Evolutionary conservation across 2,329 filamentous ascomycete species (phyloP).

Genomic region (Trichoderma citrinoviride): DNA sequence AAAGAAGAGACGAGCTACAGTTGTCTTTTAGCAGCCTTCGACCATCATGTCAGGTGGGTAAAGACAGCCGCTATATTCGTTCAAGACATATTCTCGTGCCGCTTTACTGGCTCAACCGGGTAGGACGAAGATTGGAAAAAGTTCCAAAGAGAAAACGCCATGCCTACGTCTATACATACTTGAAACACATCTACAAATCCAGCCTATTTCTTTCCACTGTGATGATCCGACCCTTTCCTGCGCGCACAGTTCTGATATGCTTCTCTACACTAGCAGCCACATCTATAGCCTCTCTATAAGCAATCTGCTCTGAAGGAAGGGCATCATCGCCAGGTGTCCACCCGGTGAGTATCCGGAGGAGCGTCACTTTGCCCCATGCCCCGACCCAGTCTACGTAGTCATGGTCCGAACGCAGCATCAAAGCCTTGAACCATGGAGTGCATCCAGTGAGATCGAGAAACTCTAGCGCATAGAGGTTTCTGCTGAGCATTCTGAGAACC

Average conservation of each 20-base stretch:
- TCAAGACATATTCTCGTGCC: background rate
- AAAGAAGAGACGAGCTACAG: background rate
- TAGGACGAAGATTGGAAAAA: background rate
- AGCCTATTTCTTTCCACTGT: conserved; percentile 45
- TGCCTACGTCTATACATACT: background rate
- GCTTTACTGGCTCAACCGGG: background rate
- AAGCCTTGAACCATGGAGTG: conserved; percentile 51
- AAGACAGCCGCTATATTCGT: no score
- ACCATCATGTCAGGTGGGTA: no score
- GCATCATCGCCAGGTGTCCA: conserved; percentile 40
- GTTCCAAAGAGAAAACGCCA: background rate
- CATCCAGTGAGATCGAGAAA: conserved; percentile 62
- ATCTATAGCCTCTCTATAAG: conserved; percentile 37
- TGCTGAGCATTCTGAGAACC: conserved; percentile 54
- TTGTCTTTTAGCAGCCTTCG: background rate
- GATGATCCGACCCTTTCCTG: conserved; percentile 49
- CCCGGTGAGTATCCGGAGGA: conserved; percentile 46
- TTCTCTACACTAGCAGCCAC: conserved; percentile 46
- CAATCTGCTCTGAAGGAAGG: conserved; percentile 33
- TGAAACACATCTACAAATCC: conserved; percentile 8
- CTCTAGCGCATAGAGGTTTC: conserved; percentile 55
- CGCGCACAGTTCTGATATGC: conserved; percentile 45
- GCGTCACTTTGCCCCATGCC: conserved; percentile 52
- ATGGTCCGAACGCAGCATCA: conserved; percentile 43
- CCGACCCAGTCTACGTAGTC: conserved; percentile 54